Percentiles rank a stretch among this genome's conserved stretches.
phyloP scores from a whole-genome alignment of 148 eudicot species.

The Cornus kousa region DNA sequence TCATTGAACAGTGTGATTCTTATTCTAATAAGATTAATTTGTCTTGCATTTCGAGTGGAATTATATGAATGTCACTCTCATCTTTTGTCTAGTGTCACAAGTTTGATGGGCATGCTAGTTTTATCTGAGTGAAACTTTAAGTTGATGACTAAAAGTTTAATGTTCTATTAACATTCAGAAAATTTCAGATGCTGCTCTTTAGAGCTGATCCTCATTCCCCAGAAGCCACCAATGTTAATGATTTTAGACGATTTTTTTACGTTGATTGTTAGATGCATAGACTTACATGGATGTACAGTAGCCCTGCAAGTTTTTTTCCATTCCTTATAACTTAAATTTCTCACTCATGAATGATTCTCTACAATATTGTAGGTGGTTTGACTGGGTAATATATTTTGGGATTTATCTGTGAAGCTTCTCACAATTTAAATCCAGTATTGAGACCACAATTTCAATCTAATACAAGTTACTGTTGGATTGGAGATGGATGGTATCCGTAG shows the following conservation, averaged over 20 bases:
- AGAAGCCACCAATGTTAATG: too few relatives aligned
- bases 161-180: too few relatives aligned
- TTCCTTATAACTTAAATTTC: not conserved
- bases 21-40: too few relatives aligned
- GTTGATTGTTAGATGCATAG: too few relatives aligned
- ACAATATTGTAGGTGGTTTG: constrained; percentile 14
- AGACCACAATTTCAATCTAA: not conserved
- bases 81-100: not conserved
- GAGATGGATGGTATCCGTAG: not conserved
- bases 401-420: not conserved
- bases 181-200: not conserved
- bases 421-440: not conserved
- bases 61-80: not conserved
- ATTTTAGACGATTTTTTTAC: too few relatives aligned
- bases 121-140: not conserved
- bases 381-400: not conserved
- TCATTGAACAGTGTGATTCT: not conserved
- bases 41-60: not conserved
- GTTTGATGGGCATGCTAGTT: not conserved
- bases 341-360: not conserved
- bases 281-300: too few relatives aligned
- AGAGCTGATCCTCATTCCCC: not conserved
- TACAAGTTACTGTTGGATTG: not conserved
- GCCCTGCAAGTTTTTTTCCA: not conserved
- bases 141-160: not conserved